These are phyloP conservation scores for Fusarium solani-melongenae DNA, from an alignment of 2,329 filamentous ascomycete species.

Conservation along the genomic window DNA sequence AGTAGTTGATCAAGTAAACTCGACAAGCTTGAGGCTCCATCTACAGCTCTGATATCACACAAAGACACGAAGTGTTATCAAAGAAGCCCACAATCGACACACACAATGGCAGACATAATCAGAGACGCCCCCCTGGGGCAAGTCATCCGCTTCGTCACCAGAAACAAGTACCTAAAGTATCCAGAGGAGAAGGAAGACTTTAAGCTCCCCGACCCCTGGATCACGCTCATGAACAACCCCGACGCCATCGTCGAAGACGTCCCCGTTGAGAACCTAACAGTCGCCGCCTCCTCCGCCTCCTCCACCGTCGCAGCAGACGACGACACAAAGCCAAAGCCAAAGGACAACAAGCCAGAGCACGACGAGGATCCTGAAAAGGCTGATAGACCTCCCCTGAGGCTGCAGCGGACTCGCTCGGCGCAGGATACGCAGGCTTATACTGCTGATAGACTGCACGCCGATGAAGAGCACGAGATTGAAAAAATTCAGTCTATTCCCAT, in stretches of 20 bases:
- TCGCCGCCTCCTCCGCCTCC: conserved; percentile 36
- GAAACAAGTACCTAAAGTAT: conserved; percentile 65
- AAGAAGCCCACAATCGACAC: not conserved
- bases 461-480: conserved; percentile 52
- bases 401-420: conserved; percentile 40
- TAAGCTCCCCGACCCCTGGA: conserved; percentile 57
- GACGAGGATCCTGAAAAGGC: conserved; percentile 25
- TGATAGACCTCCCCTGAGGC: conserved; percentile 13
- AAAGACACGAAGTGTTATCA: not conserved
- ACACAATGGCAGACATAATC: conserved; percentile 50
- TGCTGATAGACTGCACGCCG: conserved; percentile 36
- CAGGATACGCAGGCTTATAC: conserved; percentile 37
- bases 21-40: conserved; percentile 12
- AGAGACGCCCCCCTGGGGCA: conserved; percentile 70
- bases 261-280: conserved; percentile 17
- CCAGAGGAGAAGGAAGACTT: conserved; percentile 70
- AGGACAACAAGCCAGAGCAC: conserved; percentile 12
- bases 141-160: conserved; percentile 64
- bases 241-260: conserved; percentile 31
- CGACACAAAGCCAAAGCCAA: conserved; percentile 2
- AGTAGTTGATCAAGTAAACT: not conserved
- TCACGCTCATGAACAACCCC: conserved; percentile 48
- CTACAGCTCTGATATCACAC: not conserved
- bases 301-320: conserved; percentile 34
- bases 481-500: conserved; percentile 61